Percentiles rank a stretch among this genome's conserved stretches.
These are phyloP conservation scores for Sophora flavescens DNA, from an alignment of 306 rosid genomes.

Conservation along the genomic window DNA sequence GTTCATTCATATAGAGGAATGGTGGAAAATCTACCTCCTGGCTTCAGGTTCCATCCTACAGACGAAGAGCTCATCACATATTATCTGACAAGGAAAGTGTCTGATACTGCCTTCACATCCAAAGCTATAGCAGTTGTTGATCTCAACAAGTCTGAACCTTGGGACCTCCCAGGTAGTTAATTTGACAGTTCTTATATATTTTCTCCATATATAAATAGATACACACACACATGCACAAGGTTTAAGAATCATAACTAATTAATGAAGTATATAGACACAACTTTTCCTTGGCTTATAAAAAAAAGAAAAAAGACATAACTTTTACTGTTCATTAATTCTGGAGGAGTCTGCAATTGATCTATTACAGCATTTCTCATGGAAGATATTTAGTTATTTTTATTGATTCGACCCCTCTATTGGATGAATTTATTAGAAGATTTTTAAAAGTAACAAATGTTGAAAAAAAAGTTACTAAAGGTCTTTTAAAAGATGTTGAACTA, in stretches of 20 bases:
- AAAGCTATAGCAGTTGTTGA: constrained; percentile 86
- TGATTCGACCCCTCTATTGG: background rate
- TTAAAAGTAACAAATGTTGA: too few species aligned
- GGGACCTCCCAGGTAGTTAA: constrained; percentile 90
- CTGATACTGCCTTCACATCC: constrained; percentile 71
- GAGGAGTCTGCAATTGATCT: constrained; percentile 7
- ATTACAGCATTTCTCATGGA: background rate
- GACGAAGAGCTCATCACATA: constrained; percentile 92
- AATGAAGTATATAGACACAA: background rate
- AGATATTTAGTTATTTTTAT: too few species aligned
- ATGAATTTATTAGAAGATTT: background rate
- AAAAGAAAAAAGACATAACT: background rate
- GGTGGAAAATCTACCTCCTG: constrained; percentile 91
- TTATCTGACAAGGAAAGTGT: constrained; percentile 73
- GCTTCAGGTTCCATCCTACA: constrained; percentile 94
- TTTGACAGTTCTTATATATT: background rate
- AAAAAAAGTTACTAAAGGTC: too few species aligned
- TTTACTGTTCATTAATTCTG: background rate
- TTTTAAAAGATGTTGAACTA: background rate
- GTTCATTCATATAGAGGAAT: constrained; percentile 24
- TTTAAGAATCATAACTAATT: background rate
- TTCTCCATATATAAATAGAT: background rate
- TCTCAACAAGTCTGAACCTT: constrained; percentile 93
- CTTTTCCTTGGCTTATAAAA: too few species aligned
- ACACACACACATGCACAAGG: background rate